phyloP scores from a whole-genome alignment of 768 basidiomycete species.

The Phylloporus rhodoxanthus region DNA sequence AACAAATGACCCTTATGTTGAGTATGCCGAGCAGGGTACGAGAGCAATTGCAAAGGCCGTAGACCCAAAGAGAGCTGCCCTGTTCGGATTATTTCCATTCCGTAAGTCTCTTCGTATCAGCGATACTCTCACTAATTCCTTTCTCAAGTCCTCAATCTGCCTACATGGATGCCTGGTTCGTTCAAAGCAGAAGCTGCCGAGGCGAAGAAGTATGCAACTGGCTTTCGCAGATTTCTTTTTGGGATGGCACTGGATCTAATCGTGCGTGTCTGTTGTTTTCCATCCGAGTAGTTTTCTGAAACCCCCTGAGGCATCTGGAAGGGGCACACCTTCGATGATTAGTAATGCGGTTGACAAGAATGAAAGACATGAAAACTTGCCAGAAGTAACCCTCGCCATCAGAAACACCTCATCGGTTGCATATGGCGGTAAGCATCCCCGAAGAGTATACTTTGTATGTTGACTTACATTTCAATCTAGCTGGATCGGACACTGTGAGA shows the following conservation, averaged over 20 bases:
- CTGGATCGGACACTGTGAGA: constrained; percentile 25
- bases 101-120: constrained; percentile 12
- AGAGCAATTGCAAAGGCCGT: constrained; percentile 13
- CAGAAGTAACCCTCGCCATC: constrained; percentile 19
- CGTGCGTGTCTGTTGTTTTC: constrained; percentile 7
- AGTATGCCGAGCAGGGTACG: constrained; percentile 14
- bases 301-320: constrained; percentile 13
- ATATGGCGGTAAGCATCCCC: constrained; percentile 16
- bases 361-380: constrained; percentile 11
- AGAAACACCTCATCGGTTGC: constrained; percentile 19
- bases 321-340: constrained; percentile 18
- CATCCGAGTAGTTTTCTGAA: background rate
- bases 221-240: constrained; percentile 20
- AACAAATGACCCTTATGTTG: constrained; percentile 19
- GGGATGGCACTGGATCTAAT: constrained; percentile 20
- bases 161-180: constrained; percentile 24
- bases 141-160: constrained; percentile 20
- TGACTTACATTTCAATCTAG: constrained; percentile 11
- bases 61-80: constrained; percentile 17
- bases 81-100: constrained; percentile 24
- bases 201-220: constrained; percentile 11
- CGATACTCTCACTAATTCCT: background rate
- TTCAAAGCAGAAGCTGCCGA: constrained; percentile 17
- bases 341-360: constrained; percentile 17
- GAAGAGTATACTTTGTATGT: background rate